Evolutionary conservation across 2,329 filamentous ascomycete genomes (phyloP), one percentile per base, ranked within the genome.

Genomic region (Rhytidhysteron rufulum): DNA sequence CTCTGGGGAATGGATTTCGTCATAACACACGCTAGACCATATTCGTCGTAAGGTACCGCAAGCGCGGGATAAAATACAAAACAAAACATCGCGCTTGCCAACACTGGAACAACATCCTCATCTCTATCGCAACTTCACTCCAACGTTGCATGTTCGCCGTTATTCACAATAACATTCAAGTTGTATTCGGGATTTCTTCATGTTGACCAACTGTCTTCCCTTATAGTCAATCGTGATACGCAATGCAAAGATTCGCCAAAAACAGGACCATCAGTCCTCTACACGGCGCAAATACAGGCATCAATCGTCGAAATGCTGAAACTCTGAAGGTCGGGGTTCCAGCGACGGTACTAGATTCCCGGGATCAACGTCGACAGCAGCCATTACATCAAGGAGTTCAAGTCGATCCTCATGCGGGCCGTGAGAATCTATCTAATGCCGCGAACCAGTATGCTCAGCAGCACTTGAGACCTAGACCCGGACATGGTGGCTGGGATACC

Each of bases 401-500:
- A 7, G 24, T 13, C 8, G 13, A 13, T 27, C 7, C 7, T 27
- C 7, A 27, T 27, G 24, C 24, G 7, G 13, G 13, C 24, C 24
- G 24, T 50, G 20, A 42, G 33, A 37, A 22, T 11, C 8, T 10
- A 18, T 29, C 31, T 19, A 15, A 11, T 10, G 33, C 20, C 6
- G 22, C 17, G n/a, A 16, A 5, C 13, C 46, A 42, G 8, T 48
- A 53, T 39, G 51, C 47, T 24, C 34, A 33, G 15, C 41, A 47
- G 19, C 40, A 17, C 20, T 19, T 15, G 36, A 25, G 15, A 40
- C 9, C 32, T 27, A 16, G 51, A 48, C 36, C 43, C 42, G 41
- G 55, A 60, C 44, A n/a, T n/a, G n/a, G n/a, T n/a, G 36, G 31
- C 1, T 67, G 59, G 34, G 65, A 60, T 35, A 69, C 66, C 42